Evolutionary conservation across 2,329 filamentous ascomycete genomes (phyloP).

Genomic region (Fonsecaea erecta): DNA sequence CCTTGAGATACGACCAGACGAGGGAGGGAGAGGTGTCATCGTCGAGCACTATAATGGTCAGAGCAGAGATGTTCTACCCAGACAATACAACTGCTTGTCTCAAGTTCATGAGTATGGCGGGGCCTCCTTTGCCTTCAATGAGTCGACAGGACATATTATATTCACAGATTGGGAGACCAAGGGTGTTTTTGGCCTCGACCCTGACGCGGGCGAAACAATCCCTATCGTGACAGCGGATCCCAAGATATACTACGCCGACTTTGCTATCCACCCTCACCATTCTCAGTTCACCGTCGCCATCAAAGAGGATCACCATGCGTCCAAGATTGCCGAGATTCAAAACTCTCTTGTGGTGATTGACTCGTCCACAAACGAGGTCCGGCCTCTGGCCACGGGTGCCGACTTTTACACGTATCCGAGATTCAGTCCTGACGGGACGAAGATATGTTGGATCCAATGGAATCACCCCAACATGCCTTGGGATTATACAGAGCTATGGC

Average conservation of each 20-base stretch:
- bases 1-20: slow-evolving; percentile 44
- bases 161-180: slow-evolving; percentile 50
- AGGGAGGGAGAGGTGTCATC: slow-evolving; percentile 52
- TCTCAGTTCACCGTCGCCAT: slow-evolving; percentile 55
- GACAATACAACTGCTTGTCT: slow-evolving; percentile 51
- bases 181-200: slow-evolving; percentile 51
- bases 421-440: slow-evolving; percentile 54
- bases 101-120: slow-evolving; percentile 61
- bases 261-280: slow-evolving; percentile 48
- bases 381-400: slow-evolving; percentile 47
- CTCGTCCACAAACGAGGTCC: slow-evolving; percentile 41
- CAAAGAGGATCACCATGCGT: slow-evolving; percentile 55
- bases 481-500: slow-evolving; percentile 52
- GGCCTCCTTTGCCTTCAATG: slow-evolving; percentile 45
- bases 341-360: slow-evolving; percentile 44
- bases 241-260: slow-evolving; percentile 54
- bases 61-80: slow-evolving; percentile 51
- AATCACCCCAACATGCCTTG: slow-evolving; percentile 60
- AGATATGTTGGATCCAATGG: slow-evolving; percentile 61
- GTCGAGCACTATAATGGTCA: slow-evolving; percentile 46
- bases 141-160: slow-evolving; percentile 49
- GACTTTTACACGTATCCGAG: slow-evolving; percentile 61
- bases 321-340: slow-evolving; percentile 40
- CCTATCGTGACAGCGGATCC: slow-evolving; percentile 41
- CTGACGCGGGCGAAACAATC: slow-evolving; percentile 44